Evolutionary conservation across 2,329 filamentous ascomycete genomes (phyloP).

Genomic region (Didymella keratinophila): DNA sequence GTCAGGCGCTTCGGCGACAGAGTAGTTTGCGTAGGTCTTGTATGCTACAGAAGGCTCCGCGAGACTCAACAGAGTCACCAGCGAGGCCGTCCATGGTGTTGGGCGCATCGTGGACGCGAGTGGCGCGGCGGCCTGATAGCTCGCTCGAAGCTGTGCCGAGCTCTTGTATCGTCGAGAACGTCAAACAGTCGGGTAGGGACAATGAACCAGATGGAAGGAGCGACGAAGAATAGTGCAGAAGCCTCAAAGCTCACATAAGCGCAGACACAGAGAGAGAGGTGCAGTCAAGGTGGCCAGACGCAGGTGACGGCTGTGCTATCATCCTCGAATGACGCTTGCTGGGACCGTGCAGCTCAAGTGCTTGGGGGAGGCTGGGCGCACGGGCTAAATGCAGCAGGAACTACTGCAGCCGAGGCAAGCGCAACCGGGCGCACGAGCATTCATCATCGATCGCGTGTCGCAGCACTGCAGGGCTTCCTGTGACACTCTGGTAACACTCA

Average conservation of each 20-base stretch:
- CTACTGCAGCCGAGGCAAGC: constrained; percentile 20
- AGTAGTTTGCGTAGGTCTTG: constrained; percentile 54
- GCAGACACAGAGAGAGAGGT: constrained; percentile 10
- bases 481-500: not conserved
- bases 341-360: constrained; percentile 11
- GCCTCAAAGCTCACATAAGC: constrained; percentile 1
- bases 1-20: constrained; percentile 58
- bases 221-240: constrained; percentile 4
- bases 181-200: not conserved
- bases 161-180: constrained; percentile 2
- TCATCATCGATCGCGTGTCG: constrained; percentile 9
- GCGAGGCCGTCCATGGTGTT: constrained; percentile 42
- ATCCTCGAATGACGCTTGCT: constrained; percentile 22
- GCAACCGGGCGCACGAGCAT: constrained; percentile 14
- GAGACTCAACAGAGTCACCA: constrained; percentile 39
- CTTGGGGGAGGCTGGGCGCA: constrained; percentile 16
- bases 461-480: not conserved
- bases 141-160: constrained; percentile 22
- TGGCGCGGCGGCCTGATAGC: constrained; percentile 37
- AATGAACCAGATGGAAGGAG: constrained; percentile 2
- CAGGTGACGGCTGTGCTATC: constrained; percentile 21
- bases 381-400: constrained; percentile 5
- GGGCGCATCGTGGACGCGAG: constrained; percentile 44
- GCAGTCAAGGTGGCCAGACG: constrained; percentile 20
- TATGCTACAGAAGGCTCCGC: constrained; percentile 36